Percentiles rank a stretch among this genome's conserved stretches.
Conservation (phyloP, 176 grass and related monocot genomes). For the Oryza meyeriana region DNA sequence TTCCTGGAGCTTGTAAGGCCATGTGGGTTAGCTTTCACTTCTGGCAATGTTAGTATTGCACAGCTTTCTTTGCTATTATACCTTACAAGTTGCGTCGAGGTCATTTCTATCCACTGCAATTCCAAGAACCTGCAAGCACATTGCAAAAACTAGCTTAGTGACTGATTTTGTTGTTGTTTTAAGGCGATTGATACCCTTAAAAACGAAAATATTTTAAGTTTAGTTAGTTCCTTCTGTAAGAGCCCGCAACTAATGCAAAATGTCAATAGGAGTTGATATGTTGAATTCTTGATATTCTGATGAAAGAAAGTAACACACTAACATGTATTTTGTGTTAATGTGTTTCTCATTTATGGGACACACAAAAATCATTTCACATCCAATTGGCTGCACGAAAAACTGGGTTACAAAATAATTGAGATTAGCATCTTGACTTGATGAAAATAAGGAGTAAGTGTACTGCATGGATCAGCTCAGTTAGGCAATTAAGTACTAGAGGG, state of each 20-base stretch:
- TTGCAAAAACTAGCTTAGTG: neutral
- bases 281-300: neutral
- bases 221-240: neutral
- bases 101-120: neutral
- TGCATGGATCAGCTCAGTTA: neutral
- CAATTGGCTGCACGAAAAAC: neutral
- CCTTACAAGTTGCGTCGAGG: neutral
- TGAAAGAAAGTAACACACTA: neutral
- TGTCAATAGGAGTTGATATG: neutral
- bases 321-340: neutral
- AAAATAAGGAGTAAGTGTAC: neutral
- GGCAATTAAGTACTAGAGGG: neutral
- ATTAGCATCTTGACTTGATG: neutral
- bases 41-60: neutral
- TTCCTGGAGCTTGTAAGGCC: constrained; percentile 88
- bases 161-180: neutral
- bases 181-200: neutral
- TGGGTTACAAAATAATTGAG: neutral
- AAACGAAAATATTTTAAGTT: neutral
- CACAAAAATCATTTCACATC: neutral
- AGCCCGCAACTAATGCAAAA: neutral
- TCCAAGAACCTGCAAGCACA: neutral
- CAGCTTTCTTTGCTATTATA: neutral
- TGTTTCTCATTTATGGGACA: neutral
- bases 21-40: constrained; percentile 49